These are phyloP conservation scores for Malassezia obtusa DNA, from an alignment of 1,284 basidiomycete species.

Conservation along the genomic window DNA sequence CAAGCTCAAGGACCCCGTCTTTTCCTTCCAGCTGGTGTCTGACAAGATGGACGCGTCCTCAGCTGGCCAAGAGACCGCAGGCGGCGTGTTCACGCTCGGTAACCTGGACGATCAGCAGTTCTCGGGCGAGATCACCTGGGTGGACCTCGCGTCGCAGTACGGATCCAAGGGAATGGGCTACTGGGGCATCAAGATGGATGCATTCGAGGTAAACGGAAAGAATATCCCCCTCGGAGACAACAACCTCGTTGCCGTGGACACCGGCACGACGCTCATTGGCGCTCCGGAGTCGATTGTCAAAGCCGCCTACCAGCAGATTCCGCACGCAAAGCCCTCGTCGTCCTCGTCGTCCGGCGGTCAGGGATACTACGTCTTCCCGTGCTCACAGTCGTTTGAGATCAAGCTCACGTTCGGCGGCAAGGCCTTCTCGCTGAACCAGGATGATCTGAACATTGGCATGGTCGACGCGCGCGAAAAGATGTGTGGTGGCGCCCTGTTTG, in stretches of 20 bases:
- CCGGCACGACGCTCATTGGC: slow-evolving; percentile 82
- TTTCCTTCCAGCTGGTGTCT: slow-evolving; percentile 49
- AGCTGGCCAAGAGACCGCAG: slow-evolving; percentile 19
- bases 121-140: slow-evolving; percentile 48
- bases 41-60: slow-evolving; percentile 20
- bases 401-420: slow-evolving; percentile 67
- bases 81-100: slow-evolving; percentile 50
- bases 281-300: slow-evolving; percentile 60
- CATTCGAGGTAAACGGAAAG: slow-evolving; percentile 49
- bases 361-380: slow-evolving; percentile 56
- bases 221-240: slow-evolving; percentile 33
- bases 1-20: slow-evolving; percentile 50
- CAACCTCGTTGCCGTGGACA: slow-evolving; percentile 51
- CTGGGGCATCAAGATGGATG: slow-evolving; percentile 52
- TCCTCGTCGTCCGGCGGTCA: not conserved
- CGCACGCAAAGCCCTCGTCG: slow-evolving; percentile 55
- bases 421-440: slow-evolving; percentile 62
- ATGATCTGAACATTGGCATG: slow-evolving; percentile 68
- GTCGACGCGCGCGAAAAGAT: slow-evolving; percentile 13
- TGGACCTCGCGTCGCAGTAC: slow-evolving; percentile 38
- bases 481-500: slow-evolving; percentile 79
- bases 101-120: slow-evolving; percentile 48
- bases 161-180: slow-evolving; percentile 47
- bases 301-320: slow-evolving; percentile 65
- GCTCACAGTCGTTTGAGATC: slow-evolving; percentile 60